phyloP scores from a whole-genome alignment of 2,329 filamentous ascomycete species.

The Neonectria ditissima region DNA sequence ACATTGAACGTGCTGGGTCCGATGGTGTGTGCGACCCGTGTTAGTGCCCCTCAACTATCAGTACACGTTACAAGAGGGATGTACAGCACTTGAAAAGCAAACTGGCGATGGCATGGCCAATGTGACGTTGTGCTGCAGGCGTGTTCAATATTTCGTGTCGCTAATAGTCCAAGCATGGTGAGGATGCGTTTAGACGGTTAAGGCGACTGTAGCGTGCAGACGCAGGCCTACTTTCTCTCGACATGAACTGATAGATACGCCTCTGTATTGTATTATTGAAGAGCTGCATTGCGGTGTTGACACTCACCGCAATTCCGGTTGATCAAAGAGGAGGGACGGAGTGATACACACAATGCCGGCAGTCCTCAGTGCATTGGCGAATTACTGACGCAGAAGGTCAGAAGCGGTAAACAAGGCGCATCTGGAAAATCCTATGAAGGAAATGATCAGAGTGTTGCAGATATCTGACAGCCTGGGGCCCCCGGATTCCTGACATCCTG shows the following conservation, averaged over 20 bases:
- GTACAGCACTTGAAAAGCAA: too few relatives aligned
- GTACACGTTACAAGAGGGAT: too few relatives aligned
- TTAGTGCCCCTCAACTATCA: too few relatives aligned
- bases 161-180: too few relatives aligned
- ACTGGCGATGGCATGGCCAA: too few relatives aligned
- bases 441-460: slow-evolving; percentile 3
- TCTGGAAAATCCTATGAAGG: neutral
- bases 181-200: too few relatives aligned
- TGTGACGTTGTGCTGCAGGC: too few relatives aligned
- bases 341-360: neutral
- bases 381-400: neutral
- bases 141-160: too few relatives aligned
- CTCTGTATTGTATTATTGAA: neutral
- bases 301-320: neutral
- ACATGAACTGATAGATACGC: neutral
- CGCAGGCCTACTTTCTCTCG: neutral
- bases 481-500: neutral
- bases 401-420: neutral
- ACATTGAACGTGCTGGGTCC: too few relatives aligned
- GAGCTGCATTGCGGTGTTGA: neutral
- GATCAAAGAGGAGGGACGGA: neutral
- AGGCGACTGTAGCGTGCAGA: too few relatives aligned
- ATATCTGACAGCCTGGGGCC: neutral
- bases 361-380: neutral
- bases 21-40: too few relatives aligned